Base-by-base conservation (phyloP, 495 filamentous ascomycete genomes). In the Aspergillus carlsbadensis region DNA sequence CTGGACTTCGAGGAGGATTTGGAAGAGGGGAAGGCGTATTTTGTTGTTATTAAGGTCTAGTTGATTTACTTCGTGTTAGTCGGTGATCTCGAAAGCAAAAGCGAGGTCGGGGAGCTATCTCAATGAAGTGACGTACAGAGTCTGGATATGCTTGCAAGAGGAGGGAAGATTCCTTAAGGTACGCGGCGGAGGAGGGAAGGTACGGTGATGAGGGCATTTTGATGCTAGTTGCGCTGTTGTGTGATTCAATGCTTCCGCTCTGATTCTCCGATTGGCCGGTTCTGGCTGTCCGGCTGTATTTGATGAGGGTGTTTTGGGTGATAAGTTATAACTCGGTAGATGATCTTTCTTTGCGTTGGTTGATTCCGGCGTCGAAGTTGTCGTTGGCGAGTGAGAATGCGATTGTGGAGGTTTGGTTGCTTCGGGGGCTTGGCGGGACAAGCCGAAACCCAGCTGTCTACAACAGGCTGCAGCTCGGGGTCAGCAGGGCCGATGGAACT, bases 41-140 rank as follows among this genome's bases (percentile, higher is more conserved):
- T 89, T 61, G 90, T 91, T 68, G 89, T 91, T 72, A 94, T 87
- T 62, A 84, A 75, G 18, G 90, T 89, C 91, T 52, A 22, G 35
- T 17, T 2, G n/a, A n/a, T n/a, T n/a, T n/a, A n/a, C n/a, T n/a
- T n/a, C n/a, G n/a, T n/a, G n/a, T n/a, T n/a, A n/a, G n/a, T n/a
- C n/a, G n/a, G n/a, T n/a, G n/a, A n/a, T n/a, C n/a, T n/a, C n/a
- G n/a, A n/a, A n/a, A n/a, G n/a, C n/a, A n/a, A n/a, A n/a, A n/a
- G n/a, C n/a, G n/a, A n/a, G n/a, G n/a, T n/a, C n/a, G n/a, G n/a
- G n/a, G n/a, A n/a, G n/a, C n/a, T n/a, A n/a, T n/a, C n/a, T n/a
- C n/a, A n/a, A n/a, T n/a, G n/a, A n/a, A n/a, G 3, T 15, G 18
- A 67, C 80, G 56, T 81, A 87, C 85, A 10, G 81, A 81, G 10